A percentile compares a stretch with the other conserved stretches of the same genome.
These are phyloP conservation scores for Calonectria multiphialidica DNA, from an alignment of 2,329 filamentous ascomycete genomes.

Conservation along the genomic window DNA sequence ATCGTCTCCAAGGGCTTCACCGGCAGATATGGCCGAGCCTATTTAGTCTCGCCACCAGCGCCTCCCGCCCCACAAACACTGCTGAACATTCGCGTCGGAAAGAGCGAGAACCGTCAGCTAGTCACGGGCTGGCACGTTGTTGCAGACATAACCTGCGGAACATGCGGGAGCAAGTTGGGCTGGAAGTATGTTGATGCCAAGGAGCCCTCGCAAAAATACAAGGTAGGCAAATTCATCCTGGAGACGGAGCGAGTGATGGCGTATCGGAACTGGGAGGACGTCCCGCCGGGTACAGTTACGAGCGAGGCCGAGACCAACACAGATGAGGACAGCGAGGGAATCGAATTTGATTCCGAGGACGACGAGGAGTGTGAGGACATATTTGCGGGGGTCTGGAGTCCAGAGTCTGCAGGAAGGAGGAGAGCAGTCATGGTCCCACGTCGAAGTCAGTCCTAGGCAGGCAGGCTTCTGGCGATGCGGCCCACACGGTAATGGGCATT, in stretches of 20 bases:
- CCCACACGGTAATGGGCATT: not conserved
- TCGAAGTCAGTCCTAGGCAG: conserved; percentile 36
- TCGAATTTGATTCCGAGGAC: conserved; percentile 73
- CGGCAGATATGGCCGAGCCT: conserved; percentile 74
- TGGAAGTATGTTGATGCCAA: conserved; percentile 78
- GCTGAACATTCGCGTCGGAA: conserved; percentile 68
- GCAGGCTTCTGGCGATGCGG: conserved; percentile 5
- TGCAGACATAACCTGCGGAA: conserved; percentile 70
- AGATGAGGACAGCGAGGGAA: conserved; percentile 39
- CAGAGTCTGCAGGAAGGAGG: conserved; percentile 61
- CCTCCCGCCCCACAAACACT: conserved; percentile 50
- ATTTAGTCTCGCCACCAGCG: conserved; percentile 64
- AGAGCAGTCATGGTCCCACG: conserved; percentile 53
- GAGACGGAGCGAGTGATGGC: conserved; percentile 70
- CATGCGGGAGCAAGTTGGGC: conserved; percentile 69
- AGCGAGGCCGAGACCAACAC: conserved; percentile 21
- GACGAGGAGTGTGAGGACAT: conserved; percentile 77
- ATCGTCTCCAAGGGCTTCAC: conserved; percentile 76
- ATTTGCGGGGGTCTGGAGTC: conserved; percentile 72
- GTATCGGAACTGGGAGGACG: conserved; percentile 63
- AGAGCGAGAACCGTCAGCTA: conserved; percentile 67
- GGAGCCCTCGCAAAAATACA: conserved; percentile 72
- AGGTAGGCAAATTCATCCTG: conserved; percentile 76
- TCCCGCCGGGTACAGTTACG: conserved; percentile 19
- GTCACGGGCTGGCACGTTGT: conserved; percentile 74